A percentile compares a stretch with the other conserved stretches of the same genome.
phyloP scores from a whole-genome alignment of 2,329 filamentous ascomycete genomes.

The Sordariomycetes sp. region DNA sequence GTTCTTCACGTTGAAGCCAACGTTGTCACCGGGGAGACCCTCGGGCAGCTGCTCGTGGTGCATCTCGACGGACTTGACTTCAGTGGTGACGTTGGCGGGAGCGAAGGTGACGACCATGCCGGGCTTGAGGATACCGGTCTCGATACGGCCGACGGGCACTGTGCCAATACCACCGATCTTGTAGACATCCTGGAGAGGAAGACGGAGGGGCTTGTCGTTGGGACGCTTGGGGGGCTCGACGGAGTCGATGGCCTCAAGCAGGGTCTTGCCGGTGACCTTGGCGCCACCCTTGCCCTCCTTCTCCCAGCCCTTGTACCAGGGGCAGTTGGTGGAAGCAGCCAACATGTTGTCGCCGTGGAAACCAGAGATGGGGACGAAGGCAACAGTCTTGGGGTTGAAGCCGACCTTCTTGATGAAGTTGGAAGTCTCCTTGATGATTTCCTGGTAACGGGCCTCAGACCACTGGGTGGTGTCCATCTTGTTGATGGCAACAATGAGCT shows the following conservation, averaged over 20 bases:
- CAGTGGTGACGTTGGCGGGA: slow-evolving; percentile 97
- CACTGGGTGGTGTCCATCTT: slow-evolving; percentile 99
- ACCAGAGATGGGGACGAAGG: slow-evolving; percentile 99
- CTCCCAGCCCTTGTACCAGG: slow-evolving; percentile 99
- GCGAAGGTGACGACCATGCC: slow-evolving; percentile 97
- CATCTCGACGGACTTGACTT: slow-evolving; percentile 99
- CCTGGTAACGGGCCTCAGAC: slow-evolving; percentile 91
- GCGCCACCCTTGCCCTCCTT: slow-evolving; percentile 82
- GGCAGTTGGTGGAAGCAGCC: slow-evolving; percentile 77
- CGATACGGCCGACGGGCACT: slow-evolving; percentile 99
- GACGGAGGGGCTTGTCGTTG: slow-evolving; percentile 98
- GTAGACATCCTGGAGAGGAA: slow-evolving; percentile 99
- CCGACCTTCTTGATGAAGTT: slow-evolving; percentile 99
- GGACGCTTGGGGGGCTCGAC: slow-evolving; percentile 91
- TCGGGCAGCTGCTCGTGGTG: slow-evolving; percentile 97
- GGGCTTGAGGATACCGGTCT: slow-evolving; percentile 94
- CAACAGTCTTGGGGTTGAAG: slow-evolving; percentile 98
- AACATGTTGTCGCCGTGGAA: slow-evolving; percentile 99
- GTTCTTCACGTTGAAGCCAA: slow-evolving; percentile 99
- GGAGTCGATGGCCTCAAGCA: slow-evolving; percentile 96
- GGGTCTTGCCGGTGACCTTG: slow-evolving; percentile 89
- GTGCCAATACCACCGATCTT: slow-evolving; percentile 99
- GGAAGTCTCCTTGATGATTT: slow-evolving; percentile 99
- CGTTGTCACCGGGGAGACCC: slow-evolving; percentile 98
- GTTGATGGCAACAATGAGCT: slow-evolving; percentile 99